Percentiles rank a stretch among this genome's conserved stretches.
These are phyloP conservation scores for Gossypium sturtianum DNA, from an alignment of 345 rosid species.

Conservation along the genomic window DNA sequence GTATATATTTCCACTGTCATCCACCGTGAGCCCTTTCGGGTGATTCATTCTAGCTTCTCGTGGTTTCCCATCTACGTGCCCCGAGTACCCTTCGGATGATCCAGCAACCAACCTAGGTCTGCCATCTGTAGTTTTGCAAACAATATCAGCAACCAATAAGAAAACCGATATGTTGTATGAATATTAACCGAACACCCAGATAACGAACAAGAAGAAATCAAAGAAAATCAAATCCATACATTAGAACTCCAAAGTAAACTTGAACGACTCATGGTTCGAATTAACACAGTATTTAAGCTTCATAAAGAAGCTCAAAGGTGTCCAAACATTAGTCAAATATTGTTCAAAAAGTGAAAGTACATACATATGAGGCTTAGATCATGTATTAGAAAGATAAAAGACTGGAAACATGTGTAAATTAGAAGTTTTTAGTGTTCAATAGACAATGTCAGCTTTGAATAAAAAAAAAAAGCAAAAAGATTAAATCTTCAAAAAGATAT, in stretches of 20 bases:
- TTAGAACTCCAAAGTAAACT: not conserved
- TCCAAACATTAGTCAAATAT: slow-evolving; percentile 7
- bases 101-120: slow-evolving; percentile 85
- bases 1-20: slow-evolving; percentile 88
- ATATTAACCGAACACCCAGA: not conserved
- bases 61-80: slow-evolving; percentile 80
- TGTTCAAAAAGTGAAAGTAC: slow-evolving; percentile 8
- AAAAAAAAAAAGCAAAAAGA: slow-evolving; percentile 14
- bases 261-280: not conserved
- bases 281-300: slow-evolving; percentile 20
- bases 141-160: not conserved
- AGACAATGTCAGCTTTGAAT: slow-evolving; percentile 17
- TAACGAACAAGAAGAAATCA: not conserved
- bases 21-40: slow-evolving; percentile 80
- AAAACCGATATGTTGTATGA: not conserved
- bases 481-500: slow-evolving; percentile 23
- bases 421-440: slow-evolving; percentile 14
- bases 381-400: slow-evolving; percentile 5
- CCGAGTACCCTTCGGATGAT: slow-evolving; percentile 77
- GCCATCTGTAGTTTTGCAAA: slow-evolving; percentile 52
- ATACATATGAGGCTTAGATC: slow-evolving; percentile 16
- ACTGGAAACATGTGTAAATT: slow-evolving; percentile 15
- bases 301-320: slow-evolving; percentile 19
- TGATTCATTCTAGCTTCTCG: slow-evolving; percentile 82
- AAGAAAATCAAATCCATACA: not conserved